These are phyloP conservation scores for Conoideocrella luteorostrata DNA, from an alignment of 2,329 filamentous ascomycete species.

Conservation along the genomic window DNA sequence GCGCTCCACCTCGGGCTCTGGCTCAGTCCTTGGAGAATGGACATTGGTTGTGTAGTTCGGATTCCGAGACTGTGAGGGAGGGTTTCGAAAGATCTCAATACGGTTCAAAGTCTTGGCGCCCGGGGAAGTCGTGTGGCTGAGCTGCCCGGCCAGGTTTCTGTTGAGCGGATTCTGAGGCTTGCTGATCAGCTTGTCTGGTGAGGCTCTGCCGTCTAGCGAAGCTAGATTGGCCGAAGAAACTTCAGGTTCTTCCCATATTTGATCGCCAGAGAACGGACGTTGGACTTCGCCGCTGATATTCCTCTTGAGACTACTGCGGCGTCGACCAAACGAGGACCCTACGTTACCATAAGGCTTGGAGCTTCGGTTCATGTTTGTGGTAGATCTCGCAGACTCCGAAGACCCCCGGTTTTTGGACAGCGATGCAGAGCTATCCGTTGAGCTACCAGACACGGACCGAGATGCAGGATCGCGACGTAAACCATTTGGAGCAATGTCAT, in stretches of 20 bases:
- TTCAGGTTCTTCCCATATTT: constrained; percentile 86
- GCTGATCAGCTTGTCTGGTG: constrained; percentile 24
- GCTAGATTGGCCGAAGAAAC: constrained; percentile 15
- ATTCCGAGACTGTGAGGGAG: constrained; percentile 76
- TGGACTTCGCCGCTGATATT: constrained; percentile 64
- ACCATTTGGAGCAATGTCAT: constrained; percentile 32
- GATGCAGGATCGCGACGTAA: constrained; percentile 35
- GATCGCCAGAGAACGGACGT: constrained; percentile 65
- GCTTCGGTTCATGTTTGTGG: constrained; percentile 16
- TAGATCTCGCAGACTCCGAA: constrained; percentile 15
- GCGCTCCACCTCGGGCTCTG: constrained; percentile 41
- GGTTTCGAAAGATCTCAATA: constrained; percentile 77
- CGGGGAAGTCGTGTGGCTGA: constrained; percentile 28
- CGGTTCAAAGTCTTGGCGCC: constrained; percentile 35
- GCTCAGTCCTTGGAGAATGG: constrained; percentile 27
- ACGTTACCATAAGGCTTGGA: constrained; percentile 37
- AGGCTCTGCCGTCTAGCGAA: constrained; percentile 22
- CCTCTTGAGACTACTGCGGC: constrained; percentile 60
- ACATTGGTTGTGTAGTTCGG: constrained; percentile 70
- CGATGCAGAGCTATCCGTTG: constrained; percentile 39
- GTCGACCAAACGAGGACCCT: constrained; percentile 36
- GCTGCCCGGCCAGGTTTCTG: constrained; percentile 33
- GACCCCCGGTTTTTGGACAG: constrained; percentile 25
- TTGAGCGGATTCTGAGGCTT: constrained; percentile 27
- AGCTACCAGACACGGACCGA: constrained; percentile 47